Conservation (phyloP, 2,329 filamentous ascomycete species). For the Alternaria sp. region DNA sequence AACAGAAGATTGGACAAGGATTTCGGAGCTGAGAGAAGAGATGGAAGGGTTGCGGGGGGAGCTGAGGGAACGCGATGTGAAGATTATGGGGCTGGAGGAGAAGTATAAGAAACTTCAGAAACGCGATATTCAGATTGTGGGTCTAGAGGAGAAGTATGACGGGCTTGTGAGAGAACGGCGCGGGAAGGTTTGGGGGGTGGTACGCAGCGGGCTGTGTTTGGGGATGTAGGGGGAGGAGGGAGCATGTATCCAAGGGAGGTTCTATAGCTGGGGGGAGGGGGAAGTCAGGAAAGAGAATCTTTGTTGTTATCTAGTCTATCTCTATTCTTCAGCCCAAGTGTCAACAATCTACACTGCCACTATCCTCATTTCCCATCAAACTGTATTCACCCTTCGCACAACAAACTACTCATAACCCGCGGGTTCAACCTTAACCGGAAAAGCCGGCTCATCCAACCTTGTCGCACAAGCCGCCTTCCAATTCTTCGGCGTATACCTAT, state of each 20-base stretch:
- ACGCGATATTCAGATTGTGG: background rate
- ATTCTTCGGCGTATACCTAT: constrained; percentile 82
- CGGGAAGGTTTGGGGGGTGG: background rate
- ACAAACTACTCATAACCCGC: constrained; percentile 37
- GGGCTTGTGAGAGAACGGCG: background rate
- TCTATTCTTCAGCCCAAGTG: background rate
- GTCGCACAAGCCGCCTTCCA: constrained; percentile 71
- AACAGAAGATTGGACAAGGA: background rate
- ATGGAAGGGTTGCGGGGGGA: background rate
- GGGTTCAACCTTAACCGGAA: constrained; percentile 51
- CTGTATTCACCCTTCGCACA: background rate
- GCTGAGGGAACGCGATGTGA: background rate
- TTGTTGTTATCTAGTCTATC: background rate
- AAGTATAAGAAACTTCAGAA: too few relatives aligned
- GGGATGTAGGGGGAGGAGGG: background rate
- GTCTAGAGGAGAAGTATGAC: background rate
- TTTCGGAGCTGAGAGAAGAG: background rate
- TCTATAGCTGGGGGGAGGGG: background rate
- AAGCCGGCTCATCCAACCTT: constrained; percentile 61
- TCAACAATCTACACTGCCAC: background rate
- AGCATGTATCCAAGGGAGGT: rapidly evolving
- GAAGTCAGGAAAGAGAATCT: background rate
- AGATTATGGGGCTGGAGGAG: background rate
- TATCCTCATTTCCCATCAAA: too few relatives aligned
- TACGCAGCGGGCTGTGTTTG: background rate